Base-by-base conservation (phyloP, 345 rosid genomes). In the Erucastrum elatum region DNA sequence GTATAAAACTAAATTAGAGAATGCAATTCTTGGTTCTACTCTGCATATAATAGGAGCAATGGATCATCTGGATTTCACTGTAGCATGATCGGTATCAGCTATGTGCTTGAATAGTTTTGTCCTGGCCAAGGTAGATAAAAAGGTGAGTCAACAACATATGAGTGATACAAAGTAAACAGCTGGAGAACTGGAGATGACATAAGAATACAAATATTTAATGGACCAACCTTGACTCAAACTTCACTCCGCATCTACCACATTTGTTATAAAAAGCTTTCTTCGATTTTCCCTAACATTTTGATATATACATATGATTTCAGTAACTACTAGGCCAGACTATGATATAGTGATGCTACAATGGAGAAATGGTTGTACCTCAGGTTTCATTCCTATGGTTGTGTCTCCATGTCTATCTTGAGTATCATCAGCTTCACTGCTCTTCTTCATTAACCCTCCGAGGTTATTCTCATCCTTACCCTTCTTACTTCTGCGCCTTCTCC, bases 171-270 rank as follows among this genome's bases (percentile, higher is more conserved):
- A 49, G 8, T 49, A 49, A 4, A 44, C 6, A 59, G 10, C 6
- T 3, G 8, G 33, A 78, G 62, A 59, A 7, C 6, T 3, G 8
- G 33, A 78, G 62, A 78, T 78, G 39, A 65, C 34, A 71, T 34
- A 65, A 13, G 17, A 59, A 49, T 60, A 66, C 15, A 11, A 64
- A 58, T 17, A 66, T 80, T 66, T 39, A 75, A 69, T 58, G 68
- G 26, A 62, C 82, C 21, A 66, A 94, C 98, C 95, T 90, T 25
- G 98, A 88, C 46, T 86, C 97, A 56, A 91, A 94, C 74, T 91
- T 97, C 75, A 87, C 91, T 41, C 90, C 97, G 31, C 98, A 94
- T 70, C 80, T 85, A 67, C 89, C 95, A 11, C 98, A 94, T 13
- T 75, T 17, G 79, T 88, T 72, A 8, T 35, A 86, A 77, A 84